Evolutionary conservation across 2,329 filamentous ascomycete species (phyloP), one percentile per base, ranked within the genome.

Genomic region (Aureobasidium subglaciale): DNA sequence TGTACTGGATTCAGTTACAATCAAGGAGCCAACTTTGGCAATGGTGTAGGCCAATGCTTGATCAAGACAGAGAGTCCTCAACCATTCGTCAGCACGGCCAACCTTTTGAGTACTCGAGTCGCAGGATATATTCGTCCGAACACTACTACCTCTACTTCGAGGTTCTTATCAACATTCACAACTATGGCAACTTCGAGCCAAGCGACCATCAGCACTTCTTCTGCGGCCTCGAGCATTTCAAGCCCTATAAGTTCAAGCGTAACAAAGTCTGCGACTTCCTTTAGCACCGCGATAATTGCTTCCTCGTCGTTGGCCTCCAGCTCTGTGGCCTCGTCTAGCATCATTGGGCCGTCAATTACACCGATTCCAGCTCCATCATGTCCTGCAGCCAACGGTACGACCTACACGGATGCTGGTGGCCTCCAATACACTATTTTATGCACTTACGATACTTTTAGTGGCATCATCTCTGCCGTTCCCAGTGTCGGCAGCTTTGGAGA

Each of bases 1-100:
- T 65, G 63, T 55, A 59, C 56, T 13, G 63, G 56, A 3, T 64
- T 61, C 57, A 60, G 57, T 2, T 65, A 62, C 48, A 45, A 57
- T 1, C 60, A 62, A 16, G 59, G 59, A 13, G 56, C 56, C 11
- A 20, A 22, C 24, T 15, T 48, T 9, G 58, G 58, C 2, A 60
- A 62, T 41, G 62, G 63, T 11, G 56, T 54, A 22, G 63, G 63
- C 25, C 53, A 56, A n/a, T 60, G 58, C 18, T 58, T 55, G 56
- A 35, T 60, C 24, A 60, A 60, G 32, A 55, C 45, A 15, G 56
- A 41, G 11, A 32, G 11, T 27, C 58, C 58, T 11, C 50, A 58
- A 15, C 49, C 45, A 2, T 59, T 59, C 37, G 45, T 46, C 15
- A 58, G 56, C 37, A 58, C 56, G 7, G 58, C 49, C n/a, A 55